phyloP scores from a whole-genome alignment of 75 land plant genomes.

The Sequoiadendron giganteum region DNA sequence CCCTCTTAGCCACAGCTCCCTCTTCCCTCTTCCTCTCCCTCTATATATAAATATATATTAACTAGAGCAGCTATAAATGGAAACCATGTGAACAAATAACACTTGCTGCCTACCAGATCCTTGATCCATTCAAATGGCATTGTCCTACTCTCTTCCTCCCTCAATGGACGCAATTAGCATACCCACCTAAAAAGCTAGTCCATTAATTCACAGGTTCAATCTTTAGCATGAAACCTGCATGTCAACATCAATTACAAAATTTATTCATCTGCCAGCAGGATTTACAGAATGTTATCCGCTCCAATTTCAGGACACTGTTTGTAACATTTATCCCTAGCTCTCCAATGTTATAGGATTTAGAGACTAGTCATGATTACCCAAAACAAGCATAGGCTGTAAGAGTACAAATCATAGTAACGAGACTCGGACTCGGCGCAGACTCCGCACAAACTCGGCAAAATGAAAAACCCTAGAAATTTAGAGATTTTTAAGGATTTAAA shows the following conservation, averaged over 20 bases:
- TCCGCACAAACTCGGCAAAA: too few species aligned
- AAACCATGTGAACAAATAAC: neutral
- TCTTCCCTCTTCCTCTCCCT: too few species aligned
- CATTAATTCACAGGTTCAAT: neutral
- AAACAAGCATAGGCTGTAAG: neutral
- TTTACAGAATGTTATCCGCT: neutral
- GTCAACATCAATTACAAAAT: neutral
- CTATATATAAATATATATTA: neutral
- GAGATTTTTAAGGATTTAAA: too few species aligned
- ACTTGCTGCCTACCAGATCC: neutral
- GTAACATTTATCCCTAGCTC: neutral
- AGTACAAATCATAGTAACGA: too few species aligned
- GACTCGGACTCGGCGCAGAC: too few species aligned
- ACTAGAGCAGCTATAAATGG: neutral
- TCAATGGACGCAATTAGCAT: neutral
- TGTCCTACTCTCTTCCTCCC: constrained; percentile 1
- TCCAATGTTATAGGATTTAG: neutral
- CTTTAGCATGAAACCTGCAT: neutral
- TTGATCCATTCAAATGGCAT: neutral
- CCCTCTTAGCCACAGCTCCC: too few species aligned
- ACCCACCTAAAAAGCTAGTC: neutral
- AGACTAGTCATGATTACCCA: neutral
- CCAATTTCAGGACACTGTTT: neutral
- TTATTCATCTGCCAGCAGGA: neutral
- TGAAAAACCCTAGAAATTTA: too few species aligned